Percentiles rank a stretch among this genome's conserved stretches.
Conservation (phyloP, 495 filamentous ascomycete species). For the Penicillium cosmopolitanum region DNA sequence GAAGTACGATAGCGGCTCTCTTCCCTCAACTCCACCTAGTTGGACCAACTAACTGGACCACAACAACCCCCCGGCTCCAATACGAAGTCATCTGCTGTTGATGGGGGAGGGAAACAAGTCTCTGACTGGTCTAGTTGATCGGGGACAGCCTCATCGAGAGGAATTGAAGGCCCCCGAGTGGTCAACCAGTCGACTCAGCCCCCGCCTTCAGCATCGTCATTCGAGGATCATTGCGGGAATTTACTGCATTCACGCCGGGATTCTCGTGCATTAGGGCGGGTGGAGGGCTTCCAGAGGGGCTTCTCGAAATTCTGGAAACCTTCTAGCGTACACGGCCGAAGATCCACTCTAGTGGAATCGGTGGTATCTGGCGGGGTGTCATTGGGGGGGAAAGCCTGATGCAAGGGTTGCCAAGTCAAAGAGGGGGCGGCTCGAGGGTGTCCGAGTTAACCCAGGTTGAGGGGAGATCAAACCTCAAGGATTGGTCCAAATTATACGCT, state of each 20-base stretch:
- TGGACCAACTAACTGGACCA: neutral
- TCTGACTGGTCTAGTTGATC: constrained; percentile 3
- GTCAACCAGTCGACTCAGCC: constrained; percentile 1
- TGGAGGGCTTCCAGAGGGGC: neutral
- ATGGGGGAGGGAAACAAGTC: neutral
- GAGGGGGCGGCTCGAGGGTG: neutral
- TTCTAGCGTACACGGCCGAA: constrained; percentile 29
- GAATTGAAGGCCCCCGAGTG: neutral
- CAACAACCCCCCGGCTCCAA: neutral
- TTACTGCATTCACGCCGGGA: constrained; percentile 26
- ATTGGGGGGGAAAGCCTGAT: neutral
- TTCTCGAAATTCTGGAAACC: constrained; percentile 27
- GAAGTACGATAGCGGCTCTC: neutral
- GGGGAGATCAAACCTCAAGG: neutral
- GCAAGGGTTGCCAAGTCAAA: neutral
- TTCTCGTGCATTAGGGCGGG: constrained; percentile 25
- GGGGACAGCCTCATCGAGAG: constrained; percentile 9
- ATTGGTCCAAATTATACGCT: neutral
- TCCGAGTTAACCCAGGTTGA: neutral
- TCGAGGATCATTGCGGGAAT: constrained; percentile 29
- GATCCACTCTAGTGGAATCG: no score
- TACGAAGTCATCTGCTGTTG: constrained; percentile 1
- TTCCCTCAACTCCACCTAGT: neutral
- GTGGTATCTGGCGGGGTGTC: neutral
- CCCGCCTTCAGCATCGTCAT: constrained; percentile 21